These are phyloP conservation scores for Phyllosticta citrichinensis DNA, from an alignment of 2,329 filamentous ascomycete genomes.

Conservation along the genomic window DNA sequence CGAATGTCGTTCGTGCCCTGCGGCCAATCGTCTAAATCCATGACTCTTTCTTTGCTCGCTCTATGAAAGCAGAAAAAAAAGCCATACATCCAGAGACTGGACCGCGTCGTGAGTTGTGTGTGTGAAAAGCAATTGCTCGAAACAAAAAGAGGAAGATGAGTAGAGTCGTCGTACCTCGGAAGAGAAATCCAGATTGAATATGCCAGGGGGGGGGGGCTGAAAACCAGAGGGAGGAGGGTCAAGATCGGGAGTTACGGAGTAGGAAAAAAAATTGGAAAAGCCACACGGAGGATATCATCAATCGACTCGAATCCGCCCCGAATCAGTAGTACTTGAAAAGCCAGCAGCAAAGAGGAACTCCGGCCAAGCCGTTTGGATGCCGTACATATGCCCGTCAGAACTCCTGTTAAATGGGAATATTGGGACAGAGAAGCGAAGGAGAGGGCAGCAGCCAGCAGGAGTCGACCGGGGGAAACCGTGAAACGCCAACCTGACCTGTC, in stretches of 20 bases:
- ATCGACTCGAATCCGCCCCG: not conserved
- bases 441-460: not conserved
- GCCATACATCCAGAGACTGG: not conserved
- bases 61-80: not conserved
- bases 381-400: not conserved
- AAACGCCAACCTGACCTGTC: not conserved
- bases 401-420: not conserved
- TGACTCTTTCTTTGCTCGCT: too few species aligned
- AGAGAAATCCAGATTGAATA: not conserved
- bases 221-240: too few species aligned
- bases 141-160: not conserved
- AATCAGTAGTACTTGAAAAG: not conserved
- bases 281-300: not conserved
- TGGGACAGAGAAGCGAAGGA: not conserved
- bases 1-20: not conserved
- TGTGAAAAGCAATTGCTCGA: not conserved
- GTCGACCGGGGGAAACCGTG: not conserved
- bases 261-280: not conserved
- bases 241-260: too few species aligned
- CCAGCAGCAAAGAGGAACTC: not conserved
- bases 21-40: not conserved
- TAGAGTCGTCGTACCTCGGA: not conserved
- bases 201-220: not conserved
- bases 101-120: not conserved
- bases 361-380: not conserved